These are phyloP conservation scores for Rhypophila decipiens DNA, from an alignment of 495 filamentous ascomycete species.

Conservation along the genomic window DNA sequence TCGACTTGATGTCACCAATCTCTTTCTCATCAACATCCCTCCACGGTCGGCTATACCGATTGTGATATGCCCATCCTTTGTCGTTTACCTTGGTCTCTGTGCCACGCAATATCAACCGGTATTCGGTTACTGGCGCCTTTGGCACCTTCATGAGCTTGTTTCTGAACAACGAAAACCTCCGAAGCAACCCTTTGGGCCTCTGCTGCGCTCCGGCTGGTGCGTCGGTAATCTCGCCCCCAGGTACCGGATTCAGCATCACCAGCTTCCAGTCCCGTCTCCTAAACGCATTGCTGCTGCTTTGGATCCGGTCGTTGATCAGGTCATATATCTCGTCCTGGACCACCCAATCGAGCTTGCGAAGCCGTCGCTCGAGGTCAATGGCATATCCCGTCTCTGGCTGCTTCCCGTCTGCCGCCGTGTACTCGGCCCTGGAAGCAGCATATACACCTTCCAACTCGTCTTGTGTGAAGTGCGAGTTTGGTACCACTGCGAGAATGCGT, in stretches of 20 bases:
- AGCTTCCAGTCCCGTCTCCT: conserved; percentile 14
- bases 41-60: conserved; percentile 17
- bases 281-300: conserved; percentile 16
- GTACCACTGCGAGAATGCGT: conserved; percentile 9
- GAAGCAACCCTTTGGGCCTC: background rate
- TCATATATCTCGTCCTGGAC: conserved; percentile 19
- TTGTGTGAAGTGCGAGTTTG: conserved; percentile 16
- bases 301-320: conserved; percentile 11
- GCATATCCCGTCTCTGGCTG: conserved; percentile 2
- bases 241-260: conserved; percentile 7
- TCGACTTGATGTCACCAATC: conserved; percentile 3
- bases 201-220: background rate
- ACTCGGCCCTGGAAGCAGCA: conserved; percentile 1
- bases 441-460: conserved; percentile 5
- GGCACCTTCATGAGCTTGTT: background rate
- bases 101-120: conserved; percentile 12
- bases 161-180: background rate
- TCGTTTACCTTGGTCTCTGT: conserved; percentile 8
- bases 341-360: conserved; percentile 14
- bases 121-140: conserved; percentile 13
- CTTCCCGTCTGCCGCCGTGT: background rate
- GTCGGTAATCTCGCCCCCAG: conserved; percentile 13
- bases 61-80: conserved; percentile 12
- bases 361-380: conserved; percentile 6
- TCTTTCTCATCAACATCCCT: conserved; percentile 11